phyloP scores from a whole-genome alignment of 2,329 filamentous ascomycete species.

The Xylariaceae sp. region DNA sequence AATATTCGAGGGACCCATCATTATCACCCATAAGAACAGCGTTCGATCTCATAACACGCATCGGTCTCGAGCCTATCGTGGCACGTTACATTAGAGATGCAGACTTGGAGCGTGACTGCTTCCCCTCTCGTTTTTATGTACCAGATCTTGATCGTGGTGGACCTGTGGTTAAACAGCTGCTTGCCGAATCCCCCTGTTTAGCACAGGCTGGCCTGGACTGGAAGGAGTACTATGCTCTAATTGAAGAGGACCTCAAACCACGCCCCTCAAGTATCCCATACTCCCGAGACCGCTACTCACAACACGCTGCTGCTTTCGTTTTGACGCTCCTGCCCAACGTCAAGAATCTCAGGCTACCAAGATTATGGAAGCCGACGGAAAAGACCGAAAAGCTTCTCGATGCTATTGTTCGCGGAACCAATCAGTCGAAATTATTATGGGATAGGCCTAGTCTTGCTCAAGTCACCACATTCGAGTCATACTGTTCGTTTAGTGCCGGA shows the following conservation, averaged over 20 bases:
- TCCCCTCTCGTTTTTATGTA: not conserved
- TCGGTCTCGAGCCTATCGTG: not conserved
- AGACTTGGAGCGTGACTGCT: not conserved
- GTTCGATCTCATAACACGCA: not conserved
- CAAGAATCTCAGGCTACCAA: not conserved
- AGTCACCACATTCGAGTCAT: not conserved
- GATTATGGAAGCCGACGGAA: not conserved
- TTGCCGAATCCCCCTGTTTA: not conserved
- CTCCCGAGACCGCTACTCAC: not conserved
- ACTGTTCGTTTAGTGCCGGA: not conserved
- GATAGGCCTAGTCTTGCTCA: not conserved
- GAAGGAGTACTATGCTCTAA: not conserved
- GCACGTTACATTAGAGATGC: not conserved
- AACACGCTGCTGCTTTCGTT: not conserved
- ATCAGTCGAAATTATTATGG: not conserved
- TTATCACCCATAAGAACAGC: not conserved
- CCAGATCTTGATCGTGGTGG: not conserved
- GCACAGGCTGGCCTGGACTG: conserved; percentile 1
- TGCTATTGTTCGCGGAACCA: not conserved
- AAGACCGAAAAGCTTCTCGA: not conserved
- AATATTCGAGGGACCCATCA: not conserved
- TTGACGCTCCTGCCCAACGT: conserved; percentile 4
- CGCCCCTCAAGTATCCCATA: too few species aligned
- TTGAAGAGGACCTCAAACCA: not conserved
- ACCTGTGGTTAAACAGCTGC: not conserved